A percentile compares a stretch with the other conserved stretches of the same genome.
Evolutionary conservation across 2,329 filamentous ascomycete species (phyloP).

Genomic region (Fusarium armeniacum): DNA sequence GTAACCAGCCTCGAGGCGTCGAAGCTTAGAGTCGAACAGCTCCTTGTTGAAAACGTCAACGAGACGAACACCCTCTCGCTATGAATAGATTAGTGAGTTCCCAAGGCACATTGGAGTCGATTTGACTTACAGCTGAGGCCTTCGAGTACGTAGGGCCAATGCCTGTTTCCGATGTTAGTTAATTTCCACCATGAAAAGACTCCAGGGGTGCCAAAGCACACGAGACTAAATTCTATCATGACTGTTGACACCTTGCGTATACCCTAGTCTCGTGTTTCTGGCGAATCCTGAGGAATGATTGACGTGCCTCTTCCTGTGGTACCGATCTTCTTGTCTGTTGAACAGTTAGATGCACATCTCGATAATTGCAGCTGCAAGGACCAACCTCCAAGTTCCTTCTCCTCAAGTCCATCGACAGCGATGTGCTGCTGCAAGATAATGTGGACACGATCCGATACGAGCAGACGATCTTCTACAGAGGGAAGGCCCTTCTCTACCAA

Average conservation of each 20-base stretch:
- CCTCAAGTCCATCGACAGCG: constrained; percentile 31
- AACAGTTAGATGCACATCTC: constrained; percentile 10
- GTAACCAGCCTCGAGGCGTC: constrained; percentile 12
- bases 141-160: constrained; percentile 16
- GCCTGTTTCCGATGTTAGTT: constrained; percentile 14
- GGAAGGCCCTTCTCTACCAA: constrained; percentile 19
- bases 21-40: constrained; percentile 20
- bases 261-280: not conserved
- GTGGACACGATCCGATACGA: constrained; percentile 32
- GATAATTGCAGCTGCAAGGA: not conserved
- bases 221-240: constrained; percentile 3
- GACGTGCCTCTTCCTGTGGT: constrained; percentile 19
- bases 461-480: constrained; percentile 19
- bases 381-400: constrained; percentile 35
- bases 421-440: constrained; percentile 32
- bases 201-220: constrained; percentile 5
- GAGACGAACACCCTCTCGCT: constrained; percentile 11
- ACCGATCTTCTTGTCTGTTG: constrained; percentile 23
- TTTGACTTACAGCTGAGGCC: not conserved
- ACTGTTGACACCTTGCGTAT: not conserved
- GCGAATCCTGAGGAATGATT: not conserved
- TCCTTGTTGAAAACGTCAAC: constrained; percentile 12
- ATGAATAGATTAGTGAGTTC: not conserved
- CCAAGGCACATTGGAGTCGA: not conserved
- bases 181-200: not conserved